Evolutionary conservation across 2,329 filamentous ascomycete genomes (phyloP), one percentile per base, ranked within the genome.

Genomic region (Botryosphaeria agaves): DNA sequence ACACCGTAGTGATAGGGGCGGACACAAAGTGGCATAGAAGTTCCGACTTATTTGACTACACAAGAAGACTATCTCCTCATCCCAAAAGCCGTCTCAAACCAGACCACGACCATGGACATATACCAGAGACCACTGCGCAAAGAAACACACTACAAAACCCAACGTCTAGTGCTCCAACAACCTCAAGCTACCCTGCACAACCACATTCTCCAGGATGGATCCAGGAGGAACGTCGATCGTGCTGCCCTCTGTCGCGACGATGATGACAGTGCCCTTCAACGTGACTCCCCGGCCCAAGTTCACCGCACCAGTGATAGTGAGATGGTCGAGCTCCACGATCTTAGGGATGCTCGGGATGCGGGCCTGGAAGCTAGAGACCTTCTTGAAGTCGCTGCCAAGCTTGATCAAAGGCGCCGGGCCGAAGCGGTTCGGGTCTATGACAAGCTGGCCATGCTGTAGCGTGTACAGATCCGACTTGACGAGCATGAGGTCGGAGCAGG

Each of bases 391-490:
- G 49, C 75, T 76, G 46, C 89, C 89, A 32, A 98, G 79, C 78
- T 98, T 98, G 71, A 98, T 98, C 44, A 98, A 71, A 34, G 89
- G 89, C 29, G 89, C 87, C 44, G 89, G 85, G 42, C 89, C 89
- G 58, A 98, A 95, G 44, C 89, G 83, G 66, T 76, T 85, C 43
- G 84, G 76, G 69, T 92, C 92, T 64, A 98, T 92, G 53, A 94
- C 73, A 41, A 98, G 74, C 67, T 95, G 87, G 43, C 89, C 89
- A 64, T 98, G 89, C 74, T 94, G 89, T 45, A 98, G 74, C 7
- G 84, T 92, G 74, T 98, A 98, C 37, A 98, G 72, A 52, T 98
- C 89, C 16, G 89, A 95, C 73, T 98, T 98, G 72, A 98, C 89
- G 38, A 98, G 78, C 84, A 98, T 91, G 41, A 98, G 70, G 55